These are phyloP conservation scores for Starmerella khaoyaiensis DNA, from an alignment of 805 yeast species.

Conservation along the genomic window DNA sequence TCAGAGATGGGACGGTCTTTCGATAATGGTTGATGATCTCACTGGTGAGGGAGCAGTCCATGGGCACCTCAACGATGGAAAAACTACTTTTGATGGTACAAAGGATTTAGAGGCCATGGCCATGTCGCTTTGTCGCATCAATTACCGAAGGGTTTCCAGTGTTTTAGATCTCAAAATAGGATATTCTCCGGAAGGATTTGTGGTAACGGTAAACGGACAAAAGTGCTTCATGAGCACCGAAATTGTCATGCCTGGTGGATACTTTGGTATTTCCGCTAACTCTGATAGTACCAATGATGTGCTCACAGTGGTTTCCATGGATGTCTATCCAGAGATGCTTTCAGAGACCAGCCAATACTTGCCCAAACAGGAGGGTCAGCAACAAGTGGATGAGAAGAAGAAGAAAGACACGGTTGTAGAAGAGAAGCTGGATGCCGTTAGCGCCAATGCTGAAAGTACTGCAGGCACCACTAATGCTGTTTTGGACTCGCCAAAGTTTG, in stretches of 20 bases:
- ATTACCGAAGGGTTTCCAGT: conserved; percentile 27
- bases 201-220: conserved; percentile 30
- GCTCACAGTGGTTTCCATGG: conserved; percentile 13
- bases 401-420: not conserved
- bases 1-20: conserved; percentile 33
- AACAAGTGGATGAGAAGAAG: not conserved
- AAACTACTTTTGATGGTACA: conserved; percentile 20
- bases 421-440: not conserved
- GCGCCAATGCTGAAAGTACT: not conserved
- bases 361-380: conserved; percentile 13
- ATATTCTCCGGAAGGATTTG: conserved; percentile 25
- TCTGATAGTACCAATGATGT: conserved; percentile 18
- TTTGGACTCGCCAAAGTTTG: not conserved
- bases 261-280: conserved; percentile 29
- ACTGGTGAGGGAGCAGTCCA: conserved; percentile 25
- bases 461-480: not conserved
- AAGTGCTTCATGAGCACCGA: conserved; percentile 27
- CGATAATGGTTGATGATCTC: conserved; percentile 29
- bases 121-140: conserved; percentile 28
- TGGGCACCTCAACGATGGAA: conserved; percentile 33
- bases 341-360: conserved; percentile 14
- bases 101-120: conserved; percentile 25
- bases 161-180: conserved; percentile 25
- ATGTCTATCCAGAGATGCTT: conserved; percentile 12
- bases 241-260: conserved; percentile 26